Conservation (phyloP, 108 stramenopile species). For the Pseudonitzschia multiseries region DNA sequence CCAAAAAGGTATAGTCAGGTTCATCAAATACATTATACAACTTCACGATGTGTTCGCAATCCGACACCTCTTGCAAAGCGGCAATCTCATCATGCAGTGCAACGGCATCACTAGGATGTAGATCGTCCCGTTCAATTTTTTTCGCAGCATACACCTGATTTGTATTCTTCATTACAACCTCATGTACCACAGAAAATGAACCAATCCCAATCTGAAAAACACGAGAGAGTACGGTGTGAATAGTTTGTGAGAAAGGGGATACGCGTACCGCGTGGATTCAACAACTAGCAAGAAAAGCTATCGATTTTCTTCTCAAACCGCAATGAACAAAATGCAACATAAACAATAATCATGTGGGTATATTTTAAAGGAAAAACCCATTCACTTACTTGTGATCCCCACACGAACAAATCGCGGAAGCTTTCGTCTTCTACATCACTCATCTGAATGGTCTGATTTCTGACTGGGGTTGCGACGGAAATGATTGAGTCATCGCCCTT, state of each 20-base stretch:
- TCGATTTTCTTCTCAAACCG: neutral
- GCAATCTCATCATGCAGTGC: constrained; percentile 70
- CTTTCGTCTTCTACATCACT: constrained; percentile 29
- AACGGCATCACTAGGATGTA: constrained; percentile 57
- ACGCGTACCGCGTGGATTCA: no score
- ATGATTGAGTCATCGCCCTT: constrained; percentile 13
- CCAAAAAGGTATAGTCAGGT: constrained; percentile 62
- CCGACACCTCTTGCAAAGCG: constrained; percentile 50
- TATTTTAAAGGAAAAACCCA: neutral
- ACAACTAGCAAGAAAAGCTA: no score
- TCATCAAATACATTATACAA: constrained; percentile 76
- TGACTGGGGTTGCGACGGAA: neutral
- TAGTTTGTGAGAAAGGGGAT: neutral
- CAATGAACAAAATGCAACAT: neutral
- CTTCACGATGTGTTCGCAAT: constrained; percentile 66
- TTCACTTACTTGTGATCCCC: constrained; percentile 31
- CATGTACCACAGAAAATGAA: constrained; percentile 64
- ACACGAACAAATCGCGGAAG: constrained; percentile 30
- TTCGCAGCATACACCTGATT: constrained; percentile 59
- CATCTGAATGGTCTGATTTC: constrained; percentile 1
- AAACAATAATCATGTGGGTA: no score
- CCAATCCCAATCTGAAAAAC: constrained; percentile 56
- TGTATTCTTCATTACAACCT: constrained; percentile 52
- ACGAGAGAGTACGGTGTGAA: neutral
- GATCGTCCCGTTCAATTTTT: constrained; percentile 53